Evolutionary conservation across 2,329 filamentous ascomycete species (phyloP).

Genomic region (Aureobasidium uvarum): DNA sequence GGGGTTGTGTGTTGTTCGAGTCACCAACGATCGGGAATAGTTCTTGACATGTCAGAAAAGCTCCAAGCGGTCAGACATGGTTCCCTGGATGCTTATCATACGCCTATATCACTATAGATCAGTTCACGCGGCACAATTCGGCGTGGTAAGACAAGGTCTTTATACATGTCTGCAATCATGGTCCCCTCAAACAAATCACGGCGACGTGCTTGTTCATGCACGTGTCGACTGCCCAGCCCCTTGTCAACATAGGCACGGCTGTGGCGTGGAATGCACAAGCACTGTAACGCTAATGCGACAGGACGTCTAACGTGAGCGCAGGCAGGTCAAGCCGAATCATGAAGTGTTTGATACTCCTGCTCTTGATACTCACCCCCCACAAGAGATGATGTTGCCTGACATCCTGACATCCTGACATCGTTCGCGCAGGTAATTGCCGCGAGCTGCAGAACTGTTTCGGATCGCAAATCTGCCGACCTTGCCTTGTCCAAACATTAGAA

Average conservation of each 20-base stretch:
- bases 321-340: constrained; percentile 12
- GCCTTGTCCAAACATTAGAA: neutral
- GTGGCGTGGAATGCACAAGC: constrained; percentile 15
- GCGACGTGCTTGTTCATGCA: neutral
- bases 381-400: constrained; percentile 2
- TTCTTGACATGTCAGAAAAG: constrained; percentile 7
- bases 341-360: neutral
- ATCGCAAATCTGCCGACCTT: neutral
- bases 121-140: neutral
- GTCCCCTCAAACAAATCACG: neutral
- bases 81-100: neutral
- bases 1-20: constrained; percentile 3
- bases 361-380: neutral
- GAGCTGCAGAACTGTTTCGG: constrained; percentile 14
- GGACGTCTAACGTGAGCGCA: neutral
- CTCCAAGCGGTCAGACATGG: constrained; percentile 10
- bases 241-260: constrained; percentile 13
- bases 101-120: neutral
- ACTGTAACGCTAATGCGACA: constrained; percentile 25
- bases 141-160: neutral
- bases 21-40: neutral
- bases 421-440: neutral
- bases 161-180: neutral
- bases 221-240: constrained; percentile 14
- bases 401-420: neutral